phyloP scores from a whole-genome alignment of 106 monocot genomes.

The Dendrobium catenatum region DNA sequence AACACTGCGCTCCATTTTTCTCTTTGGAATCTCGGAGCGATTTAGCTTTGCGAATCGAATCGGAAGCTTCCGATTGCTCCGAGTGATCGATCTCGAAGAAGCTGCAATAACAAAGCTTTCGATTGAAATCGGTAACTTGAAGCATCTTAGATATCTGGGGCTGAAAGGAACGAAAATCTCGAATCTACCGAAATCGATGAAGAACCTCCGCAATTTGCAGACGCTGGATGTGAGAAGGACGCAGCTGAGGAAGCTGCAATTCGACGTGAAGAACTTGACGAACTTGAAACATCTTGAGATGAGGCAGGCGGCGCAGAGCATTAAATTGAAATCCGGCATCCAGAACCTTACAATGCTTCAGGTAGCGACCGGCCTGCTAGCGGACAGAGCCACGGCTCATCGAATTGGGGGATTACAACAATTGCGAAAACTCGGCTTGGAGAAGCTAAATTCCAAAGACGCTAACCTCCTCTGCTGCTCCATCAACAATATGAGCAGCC shows the following conservation, averaged over 20 bases:
- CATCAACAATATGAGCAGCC: constrained; percentile 9
- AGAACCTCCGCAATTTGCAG: constrained; percentile 17
- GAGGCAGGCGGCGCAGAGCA: constrained; percentile 9
- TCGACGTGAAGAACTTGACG: constrained; percentile 5
- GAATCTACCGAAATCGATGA: constrained; percentile 16
- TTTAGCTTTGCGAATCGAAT: not conserved
- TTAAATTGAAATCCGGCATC: not conserved
- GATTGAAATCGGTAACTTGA: constrained; percentile 8
- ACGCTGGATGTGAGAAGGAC: constrained; percentile 22
- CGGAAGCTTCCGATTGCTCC: constrained; percentile 7
- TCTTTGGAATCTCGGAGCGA: not conserved
- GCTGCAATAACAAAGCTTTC: constrained; percentile 10
- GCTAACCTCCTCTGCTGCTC: constrained; percentile 4
- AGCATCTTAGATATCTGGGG: constrained; percentile 17
- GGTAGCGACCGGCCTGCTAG: constrained; percentile 14
- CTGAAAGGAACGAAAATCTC: constrained; percentile 15
- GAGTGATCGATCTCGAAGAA: constrained; percentile 20
- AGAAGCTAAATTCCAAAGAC: not conserved
- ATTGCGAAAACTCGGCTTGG: constrained; percentile 9
- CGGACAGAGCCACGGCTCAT: not conserved
- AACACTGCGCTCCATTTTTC: not conserved
- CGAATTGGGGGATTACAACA: constrained; percentile 6
- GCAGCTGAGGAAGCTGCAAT: constrained; percentile 10
- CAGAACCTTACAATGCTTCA: constrained; percentile 7
- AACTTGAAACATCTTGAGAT: constrained; percentile 23